phyloP scores from a whole-genome alignment of 2,329 filamentous ascomycete genomes.

The Paramyrothecium sp. region DNA sequence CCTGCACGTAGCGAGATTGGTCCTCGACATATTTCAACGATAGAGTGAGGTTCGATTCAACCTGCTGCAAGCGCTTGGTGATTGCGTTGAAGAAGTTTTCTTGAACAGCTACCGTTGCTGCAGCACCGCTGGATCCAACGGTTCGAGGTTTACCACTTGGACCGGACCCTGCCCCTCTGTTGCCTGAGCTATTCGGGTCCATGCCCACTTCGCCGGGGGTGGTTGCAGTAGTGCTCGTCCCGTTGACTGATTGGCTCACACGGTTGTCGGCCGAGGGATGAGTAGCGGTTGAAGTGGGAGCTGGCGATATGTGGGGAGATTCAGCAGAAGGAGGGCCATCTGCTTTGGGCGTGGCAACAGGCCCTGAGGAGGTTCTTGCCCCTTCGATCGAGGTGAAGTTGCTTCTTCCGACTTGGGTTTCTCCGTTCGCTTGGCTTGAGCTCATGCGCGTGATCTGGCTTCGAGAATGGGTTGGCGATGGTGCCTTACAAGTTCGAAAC shows the following conservation, averaged over 20 bases:
- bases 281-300: background rate
- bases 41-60: slow-evolving; percentile 89
- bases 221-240: background rate
- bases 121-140: slow-evolving; percentile 22
- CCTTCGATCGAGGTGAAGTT: background rate
- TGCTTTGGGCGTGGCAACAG: background rate
- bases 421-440: no score
- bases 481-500: no score
- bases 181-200: slow-evolving; percentile 4
- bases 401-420: no score
- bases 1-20: slow-evolving; percentile 85
- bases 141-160: slow-evolving; percentile 23
- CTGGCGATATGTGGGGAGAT: background rate
- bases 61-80: slow-evolving; percentile 84
- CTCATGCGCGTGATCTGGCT: no score
- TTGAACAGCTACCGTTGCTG: slow-evolving; percentile 75
- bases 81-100: slow-evolving; percentile 98
- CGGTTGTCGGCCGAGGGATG: background rate
- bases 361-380: background rate
- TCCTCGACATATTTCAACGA: slow-evolving; percentile 96
- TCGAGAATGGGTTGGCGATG: no score
- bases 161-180: slow-evolving; percentile 7
- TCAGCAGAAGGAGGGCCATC: background rate
- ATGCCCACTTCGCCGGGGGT: background rate
- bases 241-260: background rate